Evolutionary conservation across 1,284 basidiomycete genomes (phyloP).

Genomic region (Puccinia triticina): DNA sequence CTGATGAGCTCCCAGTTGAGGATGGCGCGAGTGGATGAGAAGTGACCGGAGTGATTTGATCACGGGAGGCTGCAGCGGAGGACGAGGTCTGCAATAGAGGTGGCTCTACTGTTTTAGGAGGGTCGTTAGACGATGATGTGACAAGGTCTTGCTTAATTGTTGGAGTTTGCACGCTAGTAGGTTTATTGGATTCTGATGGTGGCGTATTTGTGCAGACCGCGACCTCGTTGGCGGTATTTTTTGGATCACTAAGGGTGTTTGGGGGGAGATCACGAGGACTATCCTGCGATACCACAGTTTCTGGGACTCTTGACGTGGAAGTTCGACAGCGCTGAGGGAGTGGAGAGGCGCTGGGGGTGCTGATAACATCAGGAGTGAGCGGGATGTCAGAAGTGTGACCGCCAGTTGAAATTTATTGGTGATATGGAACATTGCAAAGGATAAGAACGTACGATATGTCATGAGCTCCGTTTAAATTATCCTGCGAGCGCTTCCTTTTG

Average conservation of each 20-base stretch:
- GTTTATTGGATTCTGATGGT: background rate
- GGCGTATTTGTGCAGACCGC: background rate
- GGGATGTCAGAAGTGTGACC: background rate
- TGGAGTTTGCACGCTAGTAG: background rate
- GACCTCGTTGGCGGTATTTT: background rate
- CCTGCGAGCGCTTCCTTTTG: conserved; percentile 24
- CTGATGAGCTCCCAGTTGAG: background rate
- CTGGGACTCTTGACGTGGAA: conserved; percentile 2
- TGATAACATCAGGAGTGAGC: background rate
- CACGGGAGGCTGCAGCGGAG: background rate
- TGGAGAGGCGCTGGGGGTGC: background rate
- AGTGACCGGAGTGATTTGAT: background rate
- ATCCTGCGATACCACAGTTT: background rate
- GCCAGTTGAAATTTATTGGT: background rate
- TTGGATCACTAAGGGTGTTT: background rate
- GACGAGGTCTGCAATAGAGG: background rate
- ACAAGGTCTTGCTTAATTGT: background rate
- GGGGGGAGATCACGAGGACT: background rate
- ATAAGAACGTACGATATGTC: background rate
- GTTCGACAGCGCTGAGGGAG: conserved; percentile 8
- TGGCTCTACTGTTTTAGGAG: background rate
- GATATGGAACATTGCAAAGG: background rate
- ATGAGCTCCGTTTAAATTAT: background rate
- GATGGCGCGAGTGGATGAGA: background rate
- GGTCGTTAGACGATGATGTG: background rate